Evolutionary conservation across 352 stramenopile genomes (phyloP), one percentile per base, ranked within the genome.

Genomic region (Globisporangium echinulatum): DNA sequence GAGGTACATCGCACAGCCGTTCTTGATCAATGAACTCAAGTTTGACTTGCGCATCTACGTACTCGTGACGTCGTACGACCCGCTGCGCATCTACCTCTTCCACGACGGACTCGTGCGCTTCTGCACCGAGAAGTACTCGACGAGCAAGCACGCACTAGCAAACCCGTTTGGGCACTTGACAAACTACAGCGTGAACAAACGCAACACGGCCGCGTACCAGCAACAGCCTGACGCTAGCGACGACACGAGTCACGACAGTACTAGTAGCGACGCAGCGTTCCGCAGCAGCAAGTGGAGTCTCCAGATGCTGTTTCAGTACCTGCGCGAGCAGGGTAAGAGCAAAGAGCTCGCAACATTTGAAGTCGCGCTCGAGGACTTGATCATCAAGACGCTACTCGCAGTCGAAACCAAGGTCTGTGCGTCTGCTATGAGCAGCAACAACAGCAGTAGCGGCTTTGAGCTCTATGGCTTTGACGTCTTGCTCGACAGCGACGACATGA

Each of bases 151-250:
- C 5, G 82, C 86, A 7, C 47, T 96, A 54, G 70, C 88, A 37
- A 95, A 91, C 59, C 75, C 73, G 4, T 97, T 92, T 62, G 80
- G 80, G 0, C 88, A 97, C 64, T 67, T 97, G n/a, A 97, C 90
- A 10, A 97, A 97, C 70, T 97, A 95, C 77, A 90, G 75, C 58
- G 84, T 97, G 56, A 97, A 97, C 70, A 96, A 97, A 66, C 94
- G 89, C 52, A 96, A 90, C 64, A 74, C 66, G 36, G 64, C 69
- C 1, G 70, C 64, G 2, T 96, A 94, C 62, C 70, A 90, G 63
- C 74, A 81, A 15, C 90, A 89, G 56, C 7, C 40, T 8, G 40
- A 44, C 40, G 40, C 40, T 14, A 8, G 40, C 40, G 40, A 44
- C 40, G 7, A 8, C 7, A 44, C 40, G 40, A 33, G 25, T 33